Percentiles rank a stretch among this genome's conserved stretches.
Conservation (phyloP, 1,139 yeast species). For the Suhomyces ambrosiae region DNA sequence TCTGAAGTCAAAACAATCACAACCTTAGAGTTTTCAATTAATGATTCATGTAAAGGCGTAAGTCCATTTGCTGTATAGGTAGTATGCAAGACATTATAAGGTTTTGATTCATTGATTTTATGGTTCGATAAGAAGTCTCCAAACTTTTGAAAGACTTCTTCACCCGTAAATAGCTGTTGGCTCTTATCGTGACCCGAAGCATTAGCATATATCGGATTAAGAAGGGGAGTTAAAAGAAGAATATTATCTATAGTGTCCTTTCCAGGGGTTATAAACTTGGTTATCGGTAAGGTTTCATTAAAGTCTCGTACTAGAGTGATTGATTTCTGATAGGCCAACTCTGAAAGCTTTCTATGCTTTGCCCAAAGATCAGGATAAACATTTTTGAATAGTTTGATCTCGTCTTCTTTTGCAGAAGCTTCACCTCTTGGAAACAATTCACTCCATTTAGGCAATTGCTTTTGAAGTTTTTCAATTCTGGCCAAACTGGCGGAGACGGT, state of each 20-base stretch:
- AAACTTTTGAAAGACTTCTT: constrained; percentile 57
- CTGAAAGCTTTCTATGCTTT: constrained; percentile 48
- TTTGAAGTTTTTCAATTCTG: constrained; percentile 50
- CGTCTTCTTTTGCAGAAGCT: constrained; percentile 31
- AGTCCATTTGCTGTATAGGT: constrained; percentile 69
- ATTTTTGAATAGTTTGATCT: constrained; percentile 28
- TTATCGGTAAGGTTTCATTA: constrained; percentile 53
- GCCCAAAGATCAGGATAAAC: constrained; percentile 39
- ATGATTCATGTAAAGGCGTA: constrained; percentile 57
- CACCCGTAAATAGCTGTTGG: constrained; percentile 47
- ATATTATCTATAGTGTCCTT: constrained; percentile 32
- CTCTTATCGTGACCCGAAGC: constrained; percentile 14
- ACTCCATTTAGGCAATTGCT: constrained; percentile 49
- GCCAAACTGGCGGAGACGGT: constrained; percentile 42
- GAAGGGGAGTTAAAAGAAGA: constrained; percentile 55
- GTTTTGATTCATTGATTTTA: constrained; percentile 27
- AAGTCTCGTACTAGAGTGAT: constrained; percentile 61
- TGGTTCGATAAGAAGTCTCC: constrained; percentile 46
- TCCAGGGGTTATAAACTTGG: constrained; percentile 36
- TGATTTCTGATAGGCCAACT: constrained; percentile 53
- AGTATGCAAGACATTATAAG: constrained; percentile 58
- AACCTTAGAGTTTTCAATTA: constrained; percentile 57
- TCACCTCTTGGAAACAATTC: constrained; percentile 46
- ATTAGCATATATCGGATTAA: constrained; percentile 44
- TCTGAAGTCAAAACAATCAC: constrained; percentile 64